Base-by-base conservation (phyloP, 768 basidiomycete genomes). In the Lanmaoa rubissima region DNA sequence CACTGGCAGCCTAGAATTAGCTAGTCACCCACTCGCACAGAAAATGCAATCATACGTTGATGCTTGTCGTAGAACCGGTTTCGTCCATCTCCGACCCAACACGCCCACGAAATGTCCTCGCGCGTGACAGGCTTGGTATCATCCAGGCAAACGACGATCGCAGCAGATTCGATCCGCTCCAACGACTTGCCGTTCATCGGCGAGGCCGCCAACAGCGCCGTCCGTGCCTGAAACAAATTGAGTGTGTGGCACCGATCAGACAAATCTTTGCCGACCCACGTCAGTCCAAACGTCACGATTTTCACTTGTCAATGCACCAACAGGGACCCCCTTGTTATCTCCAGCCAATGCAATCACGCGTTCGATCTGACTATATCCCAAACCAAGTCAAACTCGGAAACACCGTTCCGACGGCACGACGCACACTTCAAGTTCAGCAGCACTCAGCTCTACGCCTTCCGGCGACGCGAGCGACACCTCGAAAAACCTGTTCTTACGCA, bases 31-130 rank as follows among this genome's bases (percentile, higher is more conserved):
- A 42, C 31, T 12, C 44, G 31, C 13, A 32, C 36, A 14, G 19
- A 32, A 24, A 31, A 51, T 4, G 28, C 17, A 42, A 24, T 45
- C 88, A 35, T 69, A 94, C 92, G 66, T 68, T 98, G 92, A 68
- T 98, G 96, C 74, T 99, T 99, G 78, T 98, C 97, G 68, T 87
- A 98, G 79, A 90, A 99, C 57, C 96, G 78, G 71, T 96, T 97
- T 48, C 85, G 78, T 24, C 93, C 95, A 62, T 96, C 83, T 34
- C 94, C 96, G 24, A 87, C 86, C 94, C 96, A 98, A 48, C 85
- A 83, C 19, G 74, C 78, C 86, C 90, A 89, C 54, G 89, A 89
- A 13, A 89, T 78, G 31, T 91, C 85, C 61, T 96, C 90, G 40
- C 92, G 80, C 6, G 90, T 90, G 34, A 90, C 75, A 0, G 96